Conservation (phyloP, 495 filamentous ascomycete species). For the Bathelium albidoporum region DNA sequence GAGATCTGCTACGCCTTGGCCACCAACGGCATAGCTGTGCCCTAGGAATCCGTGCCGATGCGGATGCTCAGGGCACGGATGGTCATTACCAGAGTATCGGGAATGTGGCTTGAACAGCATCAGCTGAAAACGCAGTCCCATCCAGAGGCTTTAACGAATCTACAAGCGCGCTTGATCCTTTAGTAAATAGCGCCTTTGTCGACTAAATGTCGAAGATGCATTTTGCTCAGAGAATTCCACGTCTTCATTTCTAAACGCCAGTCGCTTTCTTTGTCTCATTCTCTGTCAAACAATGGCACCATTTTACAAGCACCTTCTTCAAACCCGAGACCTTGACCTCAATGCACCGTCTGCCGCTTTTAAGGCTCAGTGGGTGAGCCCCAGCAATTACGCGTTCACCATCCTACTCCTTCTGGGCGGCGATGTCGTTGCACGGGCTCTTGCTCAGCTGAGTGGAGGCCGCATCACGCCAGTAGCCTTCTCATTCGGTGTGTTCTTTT, state of each 20-base stretch:
- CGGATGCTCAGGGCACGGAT: too few species aligned
- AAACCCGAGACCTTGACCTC: constrained; percentile 5
- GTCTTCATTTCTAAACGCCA: background rate
- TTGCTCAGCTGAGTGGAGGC: constrained; percentile 37
- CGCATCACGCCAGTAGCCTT: constrained; percentile 42
- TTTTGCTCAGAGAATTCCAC: background rate
- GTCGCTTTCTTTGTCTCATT: background rate
- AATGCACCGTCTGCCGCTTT: constrained; percentile 4
- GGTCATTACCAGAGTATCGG: background rate
- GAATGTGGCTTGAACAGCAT: background rate
- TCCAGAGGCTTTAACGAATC: too few species aligned
- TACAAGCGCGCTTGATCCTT: background rate
- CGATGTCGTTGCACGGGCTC: constrained; percentile 38
- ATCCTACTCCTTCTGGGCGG: constrained; percentile 43
- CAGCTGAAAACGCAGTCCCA: too few species aligned
- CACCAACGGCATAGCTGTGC: background rate
- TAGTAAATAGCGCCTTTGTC: background rate
- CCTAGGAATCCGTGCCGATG: too few species aligned
- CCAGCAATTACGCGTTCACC: constrained; percentile 25
- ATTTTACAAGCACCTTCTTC: constrained; percentile 3
- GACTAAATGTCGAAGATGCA: background rate
- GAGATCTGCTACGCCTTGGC: background rate
- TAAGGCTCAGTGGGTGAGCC: constrained; percentile 10
- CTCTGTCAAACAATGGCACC: background rate
- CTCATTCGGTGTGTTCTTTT: constrained; percentile 36